Evolutionary conservation across 1,284 basidiomycete species (phyloP).

Genomic region (Rhodotorula sp.): DNA sequence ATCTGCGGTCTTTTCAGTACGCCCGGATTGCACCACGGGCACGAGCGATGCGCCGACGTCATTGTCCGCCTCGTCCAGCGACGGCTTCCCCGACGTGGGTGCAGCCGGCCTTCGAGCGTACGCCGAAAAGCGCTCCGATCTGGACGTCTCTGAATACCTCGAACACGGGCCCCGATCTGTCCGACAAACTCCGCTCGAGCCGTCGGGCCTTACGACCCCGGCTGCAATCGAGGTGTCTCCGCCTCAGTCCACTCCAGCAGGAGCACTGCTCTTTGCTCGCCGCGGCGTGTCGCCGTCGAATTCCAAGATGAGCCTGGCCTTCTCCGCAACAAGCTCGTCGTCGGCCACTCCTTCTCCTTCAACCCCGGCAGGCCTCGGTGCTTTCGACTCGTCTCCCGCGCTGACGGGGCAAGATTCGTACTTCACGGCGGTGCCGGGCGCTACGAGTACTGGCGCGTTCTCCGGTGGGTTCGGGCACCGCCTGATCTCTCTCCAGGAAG

Average conservation of each 20-base stretch:
- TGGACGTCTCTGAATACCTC: not conserved
- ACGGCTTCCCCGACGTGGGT: slow-evolving; percentile 18
- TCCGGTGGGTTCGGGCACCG: slow-evolving; percentile 22
- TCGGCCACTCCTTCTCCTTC: not conserved
- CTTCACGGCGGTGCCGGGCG: slow-evolving; percentile 21
- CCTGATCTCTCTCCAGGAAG: slow-evolving; percentile 40
- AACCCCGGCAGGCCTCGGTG: slow-evolving; percentile 8
- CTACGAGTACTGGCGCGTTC: not conserved
- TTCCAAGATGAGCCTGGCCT: slow-evolving; percentile 17
- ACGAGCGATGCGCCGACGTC: not conserved
- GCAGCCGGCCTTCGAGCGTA: slow-evolving; percentile 3
- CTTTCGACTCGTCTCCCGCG: not conserved
- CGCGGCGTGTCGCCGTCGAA: slow-evolving; percentile 5
- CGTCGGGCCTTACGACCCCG: not conserved
- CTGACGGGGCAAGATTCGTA: slow-evolving; percentile 5
- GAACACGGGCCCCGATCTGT: not conserved
- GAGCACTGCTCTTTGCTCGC: slow-evolving; percentile 14
- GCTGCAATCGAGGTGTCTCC: not conserved
- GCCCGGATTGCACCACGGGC: too few relatives aligned
- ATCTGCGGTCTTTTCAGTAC: too few relatives aligned
- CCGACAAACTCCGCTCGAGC: not conserved
- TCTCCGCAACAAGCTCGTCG: not conserved
- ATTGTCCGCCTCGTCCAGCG: slow-evolving; percentile 8
- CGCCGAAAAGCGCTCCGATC: not conserved
- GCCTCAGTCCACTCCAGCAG: slow-evolving; percentile 6